Conservation (phyloP, 108 stramenopile genomes). For the Cyclotella kingstonii region DNA sequence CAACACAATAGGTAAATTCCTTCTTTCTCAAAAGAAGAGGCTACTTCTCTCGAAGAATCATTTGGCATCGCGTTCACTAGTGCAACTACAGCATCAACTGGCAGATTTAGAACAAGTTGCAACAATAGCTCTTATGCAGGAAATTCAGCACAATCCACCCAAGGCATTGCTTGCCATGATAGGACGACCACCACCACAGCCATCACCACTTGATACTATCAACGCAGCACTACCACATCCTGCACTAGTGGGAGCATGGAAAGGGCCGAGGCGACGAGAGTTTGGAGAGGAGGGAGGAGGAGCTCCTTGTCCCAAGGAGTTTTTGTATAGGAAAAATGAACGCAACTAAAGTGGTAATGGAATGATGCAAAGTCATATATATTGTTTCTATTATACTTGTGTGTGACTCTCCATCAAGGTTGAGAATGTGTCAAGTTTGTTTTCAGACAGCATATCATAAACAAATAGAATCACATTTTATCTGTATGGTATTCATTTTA, state of each 20-base stretch:
- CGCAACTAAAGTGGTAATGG: constrained; percentile 12
- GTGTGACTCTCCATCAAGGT: no score
- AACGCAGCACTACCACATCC: not conserved
- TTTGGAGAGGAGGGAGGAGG: constrained; percentile 79
- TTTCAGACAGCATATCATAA: no score
- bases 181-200: constrained; percentile 42
- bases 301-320: constrained; percentile 87
- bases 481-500: no score
- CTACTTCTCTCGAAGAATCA: constrained; percentile 8
- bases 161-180: constrained; percentile 86
- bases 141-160: constrained; percentile 76
- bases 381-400: no score
- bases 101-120: constrained; percentile 69
- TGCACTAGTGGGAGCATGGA: constrained; percentile 48
- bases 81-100: constrained; percentile 47
- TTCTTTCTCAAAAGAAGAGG: constrained; percentile 43
- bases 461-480: no score
- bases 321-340: constrained; percentile 65
- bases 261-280: constrained; percentile 54
- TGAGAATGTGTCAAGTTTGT: no score
- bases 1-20: constrained; percentile 43
- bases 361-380: no score
- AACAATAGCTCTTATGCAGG: constrained; percentile 48
- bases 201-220: not conserved
- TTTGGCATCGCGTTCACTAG: constrained; percentile 14